Evolutionary conservation across 352 stramenopile genomes (phyloP), one percentile per base, ranked within the genome.

Genomic region (Globisporangium paddicum): DNA sequence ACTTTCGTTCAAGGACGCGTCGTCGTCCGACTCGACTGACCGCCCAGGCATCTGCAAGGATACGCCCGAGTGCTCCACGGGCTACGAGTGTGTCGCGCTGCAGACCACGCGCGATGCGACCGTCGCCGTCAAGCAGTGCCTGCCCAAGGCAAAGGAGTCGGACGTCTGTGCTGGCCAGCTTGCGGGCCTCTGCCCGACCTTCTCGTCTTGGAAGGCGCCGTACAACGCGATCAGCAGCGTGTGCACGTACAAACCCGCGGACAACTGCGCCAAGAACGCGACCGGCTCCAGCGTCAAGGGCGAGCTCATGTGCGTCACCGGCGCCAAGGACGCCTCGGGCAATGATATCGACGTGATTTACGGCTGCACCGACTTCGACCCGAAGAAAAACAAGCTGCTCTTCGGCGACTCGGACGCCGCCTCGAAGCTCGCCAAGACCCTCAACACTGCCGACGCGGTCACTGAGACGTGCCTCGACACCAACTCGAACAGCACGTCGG

Each of bases 151-250:
- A 40, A 68, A 77, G 48, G 69, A 86, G 47, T 60, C 73, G 48
- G 74, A 84, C 55, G 71, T 88, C 35, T 89, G 82, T 64, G 82
- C 77, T 5, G 82, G 82, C 14, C 75, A 86, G 68, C 78, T 74
- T 51, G 64, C 73, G 5, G 82, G 79, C 41, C 67, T 87, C 55
- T 90, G 82, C 56, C 79, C 82, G 14, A 83, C 73, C 37, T 90
- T 92, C 63, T 75, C 76, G 60, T 86, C 77, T 14, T 90, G 79
- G 82, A 58, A 45, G 58, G 68, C 69, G 48, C 73, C 77, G 40
- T 89, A 88, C 71, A 87, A 87, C 65, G 65, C 77, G 52, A 87
- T 91, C 68, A 86, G 77, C 68, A 87, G 79, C 44, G 76, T 90
- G 25, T 92, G 82, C 64, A 87, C 79, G 23, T 89, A 87, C 73